phyloP scores from a whole-genome alignment of 805 yeast genomes.

The Tanozyma kutaoensis region DNA sequence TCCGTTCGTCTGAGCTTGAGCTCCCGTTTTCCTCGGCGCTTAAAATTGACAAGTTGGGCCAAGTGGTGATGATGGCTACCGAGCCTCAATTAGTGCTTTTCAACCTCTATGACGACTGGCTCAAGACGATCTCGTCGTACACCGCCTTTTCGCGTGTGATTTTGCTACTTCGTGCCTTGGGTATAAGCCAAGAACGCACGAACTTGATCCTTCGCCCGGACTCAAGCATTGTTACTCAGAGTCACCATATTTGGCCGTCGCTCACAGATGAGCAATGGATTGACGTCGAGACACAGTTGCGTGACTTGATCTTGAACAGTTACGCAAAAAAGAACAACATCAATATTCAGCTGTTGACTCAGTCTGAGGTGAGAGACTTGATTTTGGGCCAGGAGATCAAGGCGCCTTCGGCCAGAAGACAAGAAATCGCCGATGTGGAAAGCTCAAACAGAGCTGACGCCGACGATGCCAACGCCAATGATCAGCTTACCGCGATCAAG shows the following conservation, averaged over 20 bases:
- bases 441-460: constrained; percentile 21
- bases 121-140: constrained; percentile 60
- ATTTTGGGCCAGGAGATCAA: constrained; percentile 88
- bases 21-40: constrained; percentile 83
- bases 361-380: constrained; percentile 85
- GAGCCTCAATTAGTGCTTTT: constrained; percentile 90
- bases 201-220: constrained; percentile 69
- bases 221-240: constrained; percentile 50
- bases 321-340: constrained; percentile 80
- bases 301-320: constrained; percentile 78
- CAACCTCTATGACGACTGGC: constrained; percentile 93
- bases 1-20: constrained; percentile 79
- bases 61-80: constrained; percentile 70
- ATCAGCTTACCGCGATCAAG: constrained; percentile 61
- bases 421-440: constrained; percentile 69
- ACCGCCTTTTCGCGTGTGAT: constrained; percentile 90
- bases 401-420: constrained; percentile 82
- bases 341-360: constrained; percentile 77
- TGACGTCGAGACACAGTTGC: constrained; percentile 71
- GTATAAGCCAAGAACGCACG: constrained; percentile 64
- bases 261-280: constrained; percentile 86
- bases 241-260: constrained; percentile 90
- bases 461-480: constrained; percentile 19
- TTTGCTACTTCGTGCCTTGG: constrained; percentile 69
- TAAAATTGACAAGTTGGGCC: constrained; percentile 67